These are phyloP conservation scores for Ustilago bromivora DNA, from an alignment of 1,284 basidiomycete genomes.

Conservation along the genomic window DNA sequence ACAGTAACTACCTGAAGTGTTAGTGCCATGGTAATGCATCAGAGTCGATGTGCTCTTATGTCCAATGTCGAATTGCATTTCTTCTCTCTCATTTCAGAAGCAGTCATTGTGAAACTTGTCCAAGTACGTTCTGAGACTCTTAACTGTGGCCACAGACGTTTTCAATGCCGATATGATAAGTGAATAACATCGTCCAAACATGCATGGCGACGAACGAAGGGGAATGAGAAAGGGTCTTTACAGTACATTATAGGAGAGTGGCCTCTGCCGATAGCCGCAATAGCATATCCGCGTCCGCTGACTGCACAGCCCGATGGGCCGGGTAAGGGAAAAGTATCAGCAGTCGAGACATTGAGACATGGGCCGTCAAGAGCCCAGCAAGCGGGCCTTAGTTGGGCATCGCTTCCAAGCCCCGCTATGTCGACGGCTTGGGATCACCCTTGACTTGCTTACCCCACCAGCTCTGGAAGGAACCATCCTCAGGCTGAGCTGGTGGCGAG, in stretches of 20 bases:
- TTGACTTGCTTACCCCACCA: constrained; percentile 50
- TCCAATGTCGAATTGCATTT: constrained; percentile 4
- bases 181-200: constrained; percentile 19
- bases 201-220: constrained; percentile 10
- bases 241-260: constrained; percentile 5
- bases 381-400: not conserved
- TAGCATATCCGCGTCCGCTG: not conserved
- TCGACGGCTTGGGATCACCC: constrained; percentile 11
- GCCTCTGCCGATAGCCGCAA: not conserved
- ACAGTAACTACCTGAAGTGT: not conserved
- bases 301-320: not conserved
- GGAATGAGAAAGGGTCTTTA: constrained; percentile 1
- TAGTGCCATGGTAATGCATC: not conserved
- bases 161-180: not conserved
- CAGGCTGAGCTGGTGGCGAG: constrained; percentile 4
- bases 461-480: constrained; percentile 22
- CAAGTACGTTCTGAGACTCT: not conserved
- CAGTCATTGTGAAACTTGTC: not conserved
- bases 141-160: not conserved
- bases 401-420: not conserved
- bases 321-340: not conserved
- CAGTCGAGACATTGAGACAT: not conserved
- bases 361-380: not conserved
- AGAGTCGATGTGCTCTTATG: not conserved
- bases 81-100: not conserved